phyloP scores from a whole-genome alignment of 108 stramenopile genomes.

The Pseudonitzschia delicatissima region DNA sequence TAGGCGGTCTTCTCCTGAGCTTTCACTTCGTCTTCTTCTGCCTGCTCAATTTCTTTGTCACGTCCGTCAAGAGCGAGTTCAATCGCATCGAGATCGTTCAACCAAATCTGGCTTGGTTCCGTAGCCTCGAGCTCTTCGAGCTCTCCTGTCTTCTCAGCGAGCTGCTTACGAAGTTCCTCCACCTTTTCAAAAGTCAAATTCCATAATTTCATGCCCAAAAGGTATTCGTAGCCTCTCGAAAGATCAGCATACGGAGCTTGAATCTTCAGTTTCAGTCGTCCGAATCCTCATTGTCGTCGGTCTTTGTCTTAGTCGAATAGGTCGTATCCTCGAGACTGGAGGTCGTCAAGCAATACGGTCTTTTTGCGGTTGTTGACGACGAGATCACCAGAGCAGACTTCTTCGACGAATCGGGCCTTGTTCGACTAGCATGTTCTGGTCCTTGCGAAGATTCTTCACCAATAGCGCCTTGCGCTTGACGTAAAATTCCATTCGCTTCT shows the following conservation, averaged over 20 bases:
- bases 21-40: conserved; percentile 53
- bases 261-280: conserved; percentile 63
- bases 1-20: conserved; percentile 58
- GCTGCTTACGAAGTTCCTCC: conserved; percentile 80
- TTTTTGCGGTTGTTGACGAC: conserved; percentile 92
- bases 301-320: conserved; percentile 55
- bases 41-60: conserved; percentile 53
- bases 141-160: conserved; percentile 78
- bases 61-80: conserved; percentile 87
- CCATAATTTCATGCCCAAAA: conserved; percentile 98
- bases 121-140: conserved; percentile 81
- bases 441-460: conserved; percentile 58
- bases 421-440: conserved; percentile 88
- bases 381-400: conserved; percentile 90
- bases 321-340: conserved; percentile 86
- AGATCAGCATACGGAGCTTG: conserved; percentile 55
- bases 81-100: conserved; percentile 90
- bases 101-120: conserved; percentile 84
- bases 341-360: conserved; percentile 81
- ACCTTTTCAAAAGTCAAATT: conserved; percentile 96
- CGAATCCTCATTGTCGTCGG: conserved; percentile 44
- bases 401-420: conserved; percentile 97
- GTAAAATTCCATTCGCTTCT: conserved; percentile 85
- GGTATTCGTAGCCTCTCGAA: conserved; percentile 96
- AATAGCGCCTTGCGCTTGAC: conserved; percentile 82